Percentiles rank a stretch among this genome's conserved stretches.
These are phyloP conservation scores for Didymella exigua DNA, from an alignment of 2,329 filamentous ascomycete species.

Conservation along the genomic window DNA sequence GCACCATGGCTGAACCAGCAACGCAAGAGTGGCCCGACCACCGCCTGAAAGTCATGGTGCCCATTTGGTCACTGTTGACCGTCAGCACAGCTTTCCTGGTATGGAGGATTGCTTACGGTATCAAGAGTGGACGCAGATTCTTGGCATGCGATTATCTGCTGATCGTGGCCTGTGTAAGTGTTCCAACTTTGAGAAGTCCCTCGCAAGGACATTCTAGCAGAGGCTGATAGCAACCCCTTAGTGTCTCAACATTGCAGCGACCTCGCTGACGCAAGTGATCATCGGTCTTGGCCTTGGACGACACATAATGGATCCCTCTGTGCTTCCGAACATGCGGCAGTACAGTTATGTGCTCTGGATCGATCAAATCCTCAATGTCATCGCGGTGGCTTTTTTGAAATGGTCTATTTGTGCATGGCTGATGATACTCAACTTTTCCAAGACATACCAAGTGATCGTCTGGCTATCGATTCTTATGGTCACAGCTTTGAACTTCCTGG, in stretches of 20 bases:
- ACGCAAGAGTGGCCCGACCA: constrained; percentile 32
- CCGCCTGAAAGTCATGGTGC: constrained; percentile 22
- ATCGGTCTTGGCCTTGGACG: constrained; percentile 27
- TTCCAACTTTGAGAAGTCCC: no score
- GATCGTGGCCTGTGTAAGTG: constrained; percentile 31
- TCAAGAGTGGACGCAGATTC: constrained; percentile 25
- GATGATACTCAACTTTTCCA: constrained; percentile 35
- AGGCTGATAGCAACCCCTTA: constrained; percentile 5
- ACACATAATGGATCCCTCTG: constrained; percentile 31
- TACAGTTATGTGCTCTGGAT: constrained; percentile 35
- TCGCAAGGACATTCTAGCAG: not conserved
- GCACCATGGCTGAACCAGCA: constrained; percentile 3
- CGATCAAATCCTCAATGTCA: constrained; percentile 33
- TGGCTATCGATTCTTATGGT: constrained; percentile 38
- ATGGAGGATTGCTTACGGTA: constrained; percentile 31
- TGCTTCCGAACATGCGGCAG: constrained; percentile 17
- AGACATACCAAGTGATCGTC: constrained; percentile 26
- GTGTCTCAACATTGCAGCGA: constrained; percentile 28
- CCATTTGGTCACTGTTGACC: constrained; percentile 22
- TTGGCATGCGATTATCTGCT: constrained; percentile 31
- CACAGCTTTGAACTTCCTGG: constrained; percentile 34
- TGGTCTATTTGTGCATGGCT: constrained; percentile 40
- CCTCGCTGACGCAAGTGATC: constrained; percentile 15
- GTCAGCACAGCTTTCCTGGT: constrained; percentile 28
- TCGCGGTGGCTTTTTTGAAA: constrained; percentile 37